Evolutionary conservation across 2,329 filamentous ascomycete species (phyloP), one percentile per base, ranked within the genome.

Genomic region (Fusarium sp.): DNA sequence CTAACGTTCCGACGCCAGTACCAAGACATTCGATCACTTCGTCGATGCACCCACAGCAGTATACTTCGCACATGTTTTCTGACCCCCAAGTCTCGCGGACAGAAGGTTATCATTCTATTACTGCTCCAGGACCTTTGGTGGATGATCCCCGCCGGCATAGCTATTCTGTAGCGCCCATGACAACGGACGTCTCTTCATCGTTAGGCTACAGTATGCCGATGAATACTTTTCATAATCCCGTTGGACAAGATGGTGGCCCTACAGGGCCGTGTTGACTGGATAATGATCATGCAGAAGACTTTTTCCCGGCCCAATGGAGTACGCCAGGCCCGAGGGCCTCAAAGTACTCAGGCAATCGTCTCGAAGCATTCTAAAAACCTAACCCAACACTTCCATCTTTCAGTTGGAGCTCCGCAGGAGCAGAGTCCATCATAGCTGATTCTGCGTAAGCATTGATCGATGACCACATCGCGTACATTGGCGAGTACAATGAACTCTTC

Each of bases 151-250:
- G 72, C 11, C 71, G 74, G 33, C 70, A 74, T 18, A 73, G 67
- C 37, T 74, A 72, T 53, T 70, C 69, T 31, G 46, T 75, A 47
- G 62, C 53, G 16, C 60, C 71, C 20, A 65, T 73, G 42, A 44
- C 65, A 9, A 65, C 65, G 33, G 71, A 74, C 38, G 61, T 57
- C 31, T 69, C 70, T 31, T 56, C 73, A n/a, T 51, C 64, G 7
- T 56, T 76, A 52, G 66, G 65, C 33, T 75, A 76, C 54, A 71
- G 64, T 9, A 70, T 75, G 13, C 57, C 74, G 9, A 70, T 77
- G 66, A 70, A 67, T 26, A 52, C 68, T 7, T 76, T 73, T 31
- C 65, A 72, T 33, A 67, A 69, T 36, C 47, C 65, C 5, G 55
- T 66, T 38, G 61, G 65, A 15, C 62, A 63, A 18, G 67, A 64